Evolutionary conservation across 2,329 filamentous ascomycete species (phyloP).

Genomic region (Fusarium nelsonii): DNA sequence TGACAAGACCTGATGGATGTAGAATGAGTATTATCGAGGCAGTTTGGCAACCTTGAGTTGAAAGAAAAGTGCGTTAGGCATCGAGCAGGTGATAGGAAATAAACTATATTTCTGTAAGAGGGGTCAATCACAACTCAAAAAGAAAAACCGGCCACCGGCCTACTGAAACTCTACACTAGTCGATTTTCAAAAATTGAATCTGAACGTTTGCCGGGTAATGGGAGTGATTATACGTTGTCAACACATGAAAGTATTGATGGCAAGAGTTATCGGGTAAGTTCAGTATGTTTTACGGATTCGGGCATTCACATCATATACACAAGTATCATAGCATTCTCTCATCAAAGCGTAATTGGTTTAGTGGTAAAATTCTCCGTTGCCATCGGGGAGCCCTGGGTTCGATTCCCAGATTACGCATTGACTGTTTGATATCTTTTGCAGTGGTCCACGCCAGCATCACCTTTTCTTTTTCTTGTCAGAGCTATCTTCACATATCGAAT

Average conservation of each 20-base stretch:
- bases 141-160: neutral
- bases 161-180: neutral
- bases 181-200: too few species aligned
- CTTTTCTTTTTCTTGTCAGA: neutral
- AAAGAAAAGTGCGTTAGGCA: neutral
- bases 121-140: too few species aligned
- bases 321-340: fast-evolving
- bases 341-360: conserved; percentile 14
- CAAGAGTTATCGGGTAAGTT: too few species aligned
- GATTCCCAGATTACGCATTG: conserved; percentile 32
- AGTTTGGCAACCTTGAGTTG: conserved; percentile 56
- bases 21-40: conserved; percentile 64
- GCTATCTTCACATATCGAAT: too few species aligned
- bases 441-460: too few species aligned
- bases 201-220: too few species aligned
- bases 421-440: too few species aligned
- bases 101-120: too few species aligned
- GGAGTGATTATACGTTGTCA: too few species aligned
- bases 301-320: fast-evolving
- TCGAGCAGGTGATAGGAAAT: too few species aligned
- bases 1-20: conserved; percentile 56
- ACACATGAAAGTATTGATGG: too few species aligned
- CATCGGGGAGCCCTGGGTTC: conserved; percentile 34
- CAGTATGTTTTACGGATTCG: too few species aligned
- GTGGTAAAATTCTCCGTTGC: conserved; percentile 39